Evolutionary conservation across 2,329 filamentous ascomycete genomes (phyloP), one percentile per base, ranked within the genome.

Genomic region (Sclerotinia minor): DNA sequence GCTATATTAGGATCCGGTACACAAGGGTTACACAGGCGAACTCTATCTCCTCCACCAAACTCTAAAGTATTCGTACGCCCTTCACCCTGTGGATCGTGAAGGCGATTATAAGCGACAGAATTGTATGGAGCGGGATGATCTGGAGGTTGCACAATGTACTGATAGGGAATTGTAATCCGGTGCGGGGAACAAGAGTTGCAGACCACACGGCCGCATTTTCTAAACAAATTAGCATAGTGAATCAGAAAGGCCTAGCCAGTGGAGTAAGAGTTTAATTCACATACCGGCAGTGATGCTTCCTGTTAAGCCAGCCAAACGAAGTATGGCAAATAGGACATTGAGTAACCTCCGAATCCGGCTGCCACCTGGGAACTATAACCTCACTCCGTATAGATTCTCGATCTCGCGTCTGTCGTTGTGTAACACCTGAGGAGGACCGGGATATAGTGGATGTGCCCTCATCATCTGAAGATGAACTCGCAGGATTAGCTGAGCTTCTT

Each of bases 171-270:
- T 4, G 92, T 96, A 76, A 98, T 98, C 70, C 93, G 87, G 78
- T 98, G 94, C 4, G 94, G 94, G 3, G 94, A 97, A 80, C 94
- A 98, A 26, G 87, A 84, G 68, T 89, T 88, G 79, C 94, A 98
- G 32, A 98, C 94, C 11, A 98, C 94, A 70, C 93, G 84, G 57
- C 94, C 94, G 77, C 94, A 98, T 85, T 97, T 97, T 73, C 89
- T 91, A 69, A 38, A 6, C 53, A 8, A 44, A 60, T 72, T 38
- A 72, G 49, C 38, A 53, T 29, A 13, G 32, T 26, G 35, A 26
- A 41, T 55, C 26, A 35, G 63, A 60, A 38, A 35, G 17, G 13
- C 35, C 35, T 44, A 26, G 24, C 35, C 41, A 21, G 5, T 21
- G 21, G 35, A 32, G 19, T 24, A 11, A 29, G 59, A 54, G 15